A percentile compares a stretch with the other conserved stretches of the same genome.
Conservation (phyloP, 768 basidiomycete species). For the Hericium alpestre region DNA sequence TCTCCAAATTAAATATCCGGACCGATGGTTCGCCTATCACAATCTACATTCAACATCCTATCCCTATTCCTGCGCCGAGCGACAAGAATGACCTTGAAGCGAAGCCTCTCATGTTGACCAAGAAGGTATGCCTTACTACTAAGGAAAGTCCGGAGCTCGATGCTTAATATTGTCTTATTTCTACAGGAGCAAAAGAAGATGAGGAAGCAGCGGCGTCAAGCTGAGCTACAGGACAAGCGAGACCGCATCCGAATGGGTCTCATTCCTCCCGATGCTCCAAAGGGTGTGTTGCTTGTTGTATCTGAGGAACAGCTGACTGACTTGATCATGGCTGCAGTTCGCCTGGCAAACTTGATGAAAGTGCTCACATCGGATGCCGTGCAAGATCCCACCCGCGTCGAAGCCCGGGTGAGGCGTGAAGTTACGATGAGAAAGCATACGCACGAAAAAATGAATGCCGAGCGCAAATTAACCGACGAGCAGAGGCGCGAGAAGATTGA, state of each 20-base stretch:
- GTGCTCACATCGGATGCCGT: conserved; percentile 94
- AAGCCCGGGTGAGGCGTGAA: conserved; percentile 88
- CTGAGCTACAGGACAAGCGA: conserved; percentile 86
- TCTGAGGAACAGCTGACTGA: not conserved
- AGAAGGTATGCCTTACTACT: conserved; percentile 43
- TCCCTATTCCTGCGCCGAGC: conserved; percentile 84
- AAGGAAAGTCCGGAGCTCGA: not conserved
- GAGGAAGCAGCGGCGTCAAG: conserved; percentile 78
- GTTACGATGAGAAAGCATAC: conserved; percentile 81
- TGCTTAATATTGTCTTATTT: not conserved
- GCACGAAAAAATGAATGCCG: conserved; percentile 90
- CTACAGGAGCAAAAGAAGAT: conserved; percentile 89
- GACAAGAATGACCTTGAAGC: conserved; percentile 73
- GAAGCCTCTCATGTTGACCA: conserved; percentile 86
- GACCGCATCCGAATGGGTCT: conserved; percentile 95
- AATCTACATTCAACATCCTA: conserved; percentile 91
- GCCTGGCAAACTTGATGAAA: conserved; percentile 92
- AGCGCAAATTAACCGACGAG: conserved; percentile 86
- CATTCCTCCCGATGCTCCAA: conserved; percentile 88
- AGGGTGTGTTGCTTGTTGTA: conserved; percentile 43
- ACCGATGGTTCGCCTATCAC: conserved; percentile 68
- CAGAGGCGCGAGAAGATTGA: conserved; percentile 82
- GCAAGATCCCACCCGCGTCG: conserved; percentile 94
- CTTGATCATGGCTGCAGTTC: conserved; percentile 41
- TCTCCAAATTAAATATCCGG: conserved; percentile 52